Conservation (phyloP, 768 basidiomycete species). For the Amanita jacksonii region DNA sequence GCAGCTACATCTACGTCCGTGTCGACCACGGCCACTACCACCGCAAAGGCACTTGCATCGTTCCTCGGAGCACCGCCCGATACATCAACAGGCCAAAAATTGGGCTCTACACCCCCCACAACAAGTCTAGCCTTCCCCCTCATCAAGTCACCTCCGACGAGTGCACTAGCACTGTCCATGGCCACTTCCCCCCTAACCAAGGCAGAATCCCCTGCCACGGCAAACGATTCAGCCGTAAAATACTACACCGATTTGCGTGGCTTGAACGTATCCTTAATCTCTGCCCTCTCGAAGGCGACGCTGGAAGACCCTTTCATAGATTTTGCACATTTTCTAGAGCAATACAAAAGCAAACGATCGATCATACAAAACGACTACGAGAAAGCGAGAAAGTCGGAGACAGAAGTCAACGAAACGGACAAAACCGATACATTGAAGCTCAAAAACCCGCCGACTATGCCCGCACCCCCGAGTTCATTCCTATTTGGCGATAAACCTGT, state of each 20-base stretch:
- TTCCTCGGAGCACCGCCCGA: conserved; percentile 23
- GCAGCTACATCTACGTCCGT: conserved; percentile 12
- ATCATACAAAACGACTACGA: conserved; percentile 51
- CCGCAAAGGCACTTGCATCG: conserved; percentile 45
- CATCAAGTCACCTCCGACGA: conserved; percentile 2
- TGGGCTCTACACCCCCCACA: not conserved
- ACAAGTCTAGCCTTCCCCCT: conserved; percentile 3
- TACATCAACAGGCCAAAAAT: conserved; percentile 7
- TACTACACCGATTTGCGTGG: conserved; percentile 69
- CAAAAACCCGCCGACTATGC: conserved; percentile 15
- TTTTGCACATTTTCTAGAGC: conserved; percentile 41
- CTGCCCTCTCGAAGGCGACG: conserved; percentile 47
- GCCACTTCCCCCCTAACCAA: conserved; percentile 6
- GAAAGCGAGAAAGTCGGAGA: conserved; percentile 12
- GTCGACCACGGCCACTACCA: conserved; percentile 28
- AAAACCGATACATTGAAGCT: not conserved
- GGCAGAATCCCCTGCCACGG: conserved; percentile 19
- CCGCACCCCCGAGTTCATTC: conserved; percentile 27
- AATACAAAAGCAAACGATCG: conserved; percentile 48
- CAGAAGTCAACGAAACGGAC: conserved; percentile 4
- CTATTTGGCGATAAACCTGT: conserved; percentile 3
- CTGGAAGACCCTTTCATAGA: conserved; percentile 68
- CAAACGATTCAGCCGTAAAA: conserved; percentile 28
- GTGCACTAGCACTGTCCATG: not conserved
- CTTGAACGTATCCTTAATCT: conserved; percentile 56